Evolutionary conservation across 768 basidiomycete species (phyloP), one percentile per base, ranked within the genome.

Genomic region (Coprinopsis cinerea): DNA sequence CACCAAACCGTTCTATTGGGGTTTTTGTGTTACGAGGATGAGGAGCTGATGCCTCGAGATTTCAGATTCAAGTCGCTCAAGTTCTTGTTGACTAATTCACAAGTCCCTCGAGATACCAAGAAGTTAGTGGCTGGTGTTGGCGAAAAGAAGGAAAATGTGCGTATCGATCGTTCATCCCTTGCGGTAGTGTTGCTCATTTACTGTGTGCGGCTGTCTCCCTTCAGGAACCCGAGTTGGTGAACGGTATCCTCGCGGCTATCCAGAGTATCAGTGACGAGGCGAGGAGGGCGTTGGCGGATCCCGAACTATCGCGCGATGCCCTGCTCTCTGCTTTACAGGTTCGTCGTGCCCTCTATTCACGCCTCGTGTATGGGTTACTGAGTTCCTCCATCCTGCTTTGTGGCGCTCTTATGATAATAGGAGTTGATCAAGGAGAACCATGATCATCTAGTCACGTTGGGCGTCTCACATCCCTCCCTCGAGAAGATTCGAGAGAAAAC

Each of bases 71-170:
- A 89, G 59, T 92, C 90, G 1, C 73, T 95, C 53, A 79, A 80
- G 55, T 92, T 99, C 75, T 66, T 99, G 41, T 73, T 98, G 59
- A 92, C 92, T 49, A 91, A 99, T 66, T 94, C 95, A 20, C 86
- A 86, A 59, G 81, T 99, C 4, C 88, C 93, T 40, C 77, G 96
- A 60, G 88, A 97, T 65, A 98, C 96, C 22, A 97, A 97, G 70
- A 82, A 83, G 54, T 77, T 99, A 13, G 94, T 99, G 1, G 92
- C 91, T 5, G 82, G 83, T n/a, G 96, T 98, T 24, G 80, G 80
- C 2, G 74, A 78, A 60, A 81, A 81, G 69, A 88, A 85, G 62
- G 62, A 63, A 3, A 72, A 78, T 56, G 84, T 85, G 59, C 59
- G 76, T 64, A 27, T 28, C 44, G 27, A 47, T 49, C 49, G 34